Base-by-base conservation (phyloP, 176 grass and related monocot species). In the Cenchrus purpureus region DNA sequence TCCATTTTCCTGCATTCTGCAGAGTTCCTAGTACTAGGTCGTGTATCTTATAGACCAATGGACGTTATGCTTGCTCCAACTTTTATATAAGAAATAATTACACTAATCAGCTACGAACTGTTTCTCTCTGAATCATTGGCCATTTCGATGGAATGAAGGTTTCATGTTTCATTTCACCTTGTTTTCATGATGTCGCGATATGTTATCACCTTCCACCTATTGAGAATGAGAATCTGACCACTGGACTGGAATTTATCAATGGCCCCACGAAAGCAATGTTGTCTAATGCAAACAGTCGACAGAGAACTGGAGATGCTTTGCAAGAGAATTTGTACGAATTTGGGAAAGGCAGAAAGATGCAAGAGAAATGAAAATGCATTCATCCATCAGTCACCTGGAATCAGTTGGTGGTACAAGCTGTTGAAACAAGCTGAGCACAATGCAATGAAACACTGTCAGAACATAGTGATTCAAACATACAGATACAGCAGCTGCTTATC, bases 61-160 rank as follows among this genome's bases (percentile, higher is more conserved):
- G 5, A 68, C 8, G 52, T n/a, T 25, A 12, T 52, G 67, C 60
- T 65, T 43, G 61, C 32, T 28, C 19, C 32, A n/a, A 42, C 55
- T 42, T 83, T 5, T 57, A 52, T 64, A 63, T 71, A 57, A 71
- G 16, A 7, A 87, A 90, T 78, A 78, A 74, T 57, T 3, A 51
- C 37, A 20, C 34, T 83, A 67, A 51, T 20, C 8, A n/a, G 17
- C 10, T 50, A 53, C 40, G 2, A 0, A 34, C 46, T 68, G 8
- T 61, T 64, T 34, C 43, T 52, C 52, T 2, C 20, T 53, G 62
- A 49, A 44, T 32, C 19, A 59, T 15, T 63, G n/a, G 34, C 40
- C 10, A 10, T 9, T 83, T 46, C 25, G 20, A 19, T 54, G 11
- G 71, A 46, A 77, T 19, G 32, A 63, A 32, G n/a, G 5, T 64